Evolutionary conservation across 345 rosid genomes (phyloP).

Genomic region (Syzygium jambos): DNA sequence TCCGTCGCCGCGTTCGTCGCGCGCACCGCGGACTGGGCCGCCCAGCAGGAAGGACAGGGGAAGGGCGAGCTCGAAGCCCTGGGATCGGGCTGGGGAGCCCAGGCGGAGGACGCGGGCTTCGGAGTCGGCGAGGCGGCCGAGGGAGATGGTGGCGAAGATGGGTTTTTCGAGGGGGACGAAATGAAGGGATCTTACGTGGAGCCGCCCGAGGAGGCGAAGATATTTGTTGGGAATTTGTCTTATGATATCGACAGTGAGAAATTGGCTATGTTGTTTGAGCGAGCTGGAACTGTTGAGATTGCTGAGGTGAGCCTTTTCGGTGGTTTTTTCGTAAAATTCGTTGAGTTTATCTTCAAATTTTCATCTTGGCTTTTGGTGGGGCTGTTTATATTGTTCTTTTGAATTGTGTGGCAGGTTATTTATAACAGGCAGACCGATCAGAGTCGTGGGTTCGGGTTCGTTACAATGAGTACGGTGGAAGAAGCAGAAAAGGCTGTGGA

Average conservation of each 20-base stretch:
- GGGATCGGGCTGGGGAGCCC: constrained; percentile 24
- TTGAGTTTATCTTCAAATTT: neutral
- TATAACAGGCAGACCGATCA: constrained; percentile 74
- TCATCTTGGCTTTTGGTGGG: neutral
- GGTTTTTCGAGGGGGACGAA: constrained; percentile 4
- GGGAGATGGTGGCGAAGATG: constrained; percentile 15
- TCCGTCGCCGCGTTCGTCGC: constrained; percentile 32
- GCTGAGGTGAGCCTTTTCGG: constrained; percentile 58
- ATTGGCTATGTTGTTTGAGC: constrained; percentile 77
- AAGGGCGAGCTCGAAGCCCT: constrained; percentile 18
- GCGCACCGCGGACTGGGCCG: constrained; percentile 55
- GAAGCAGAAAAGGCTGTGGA: constrained; percentile 87
- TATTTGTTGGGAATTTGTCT: constrained; percentile 82
- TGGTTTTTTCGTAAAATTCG: neutral
- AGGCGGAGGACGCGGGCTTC: constrained; percentile 15
- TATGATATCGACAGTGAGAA: constrained; percentile 72
- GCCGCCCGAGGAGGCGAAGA: constrained; percentile 80
- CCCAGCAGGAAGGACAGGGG: constrained; percentile 25
- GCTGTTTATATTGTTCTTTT: neutral
- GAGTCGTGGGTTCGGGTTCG: constrained; percentile 95
- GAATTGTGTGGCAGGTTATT: constrained; percentile 45
- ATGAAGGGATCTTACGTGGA: constrained; percentile 20
- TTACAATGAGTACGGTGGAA: constrained; percentile 79
- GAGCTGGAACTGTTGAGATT: constrained; percentile 88
- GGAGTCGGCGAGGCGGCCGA: constrained; percentile 8